Evolutionary conservation across 495 filamentous ascomycete species (phyloP).

Genomic region (Tricharina praecox): DNA sequence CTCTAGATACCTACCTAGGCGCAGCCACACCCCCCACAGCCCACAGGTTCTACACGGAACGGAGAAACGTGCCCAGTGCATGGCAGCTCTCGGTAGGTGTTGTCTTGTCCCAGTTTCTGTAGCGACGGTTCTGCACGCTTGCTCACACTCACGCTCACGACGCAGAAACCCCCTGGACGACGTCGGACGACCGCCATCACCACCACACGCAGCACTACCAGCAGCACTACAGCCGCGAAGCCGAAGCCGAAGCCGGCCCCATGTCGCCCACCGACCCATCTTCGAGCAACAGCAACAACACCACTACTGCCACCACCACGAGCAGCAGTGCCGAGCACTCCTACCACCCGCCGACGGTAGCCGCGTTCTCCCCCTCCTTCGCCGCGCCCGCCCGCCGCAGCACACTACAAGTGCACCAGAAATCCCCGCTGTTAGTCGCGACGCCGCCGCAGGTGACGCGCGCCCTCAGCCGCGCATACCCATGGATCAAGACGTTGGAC

Average conservation of each 20-base stretch:
- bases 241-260: conserved; percentile 19
- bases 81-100: conserved; percentile 45
- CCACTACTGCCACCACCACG: no score
- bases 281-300: no score
- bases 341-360: conserved; percentile 52
- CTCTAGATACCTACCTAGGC: no score
- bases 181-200: no score
- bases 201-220: conserved; percentile 31
- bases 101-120: conserved; percentile 5
- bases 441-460: conserved; percentile 88
- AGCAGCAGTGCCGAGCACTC: conserved; percentile 8
- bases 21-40: no score
- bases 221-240: conserved; percentile 27
- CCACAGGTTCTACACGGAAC: no score
- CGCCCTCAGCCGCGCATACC: conserved; percentile 82
- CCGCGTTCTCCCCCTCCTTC: conserved; percentile 72
- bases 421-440: conserved; percentile 78
- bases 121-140: no score
- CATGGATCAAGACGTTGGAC: conserved; percentile 76
- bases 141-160: conserved; percentile 13
- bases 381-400: conserved; percentile 56
- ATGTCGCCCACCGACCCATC: no score
- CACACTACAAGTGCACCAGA: conserved; percentile 88
- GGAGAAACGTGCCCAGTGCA: no score
- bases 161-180: conserved; percentile 50